Percentiles rank a stretch among this genome's conserved stretches.
Conservation (phyloP, 441 rosid species). For the Cnidoscolus chayamansa region DNA sequence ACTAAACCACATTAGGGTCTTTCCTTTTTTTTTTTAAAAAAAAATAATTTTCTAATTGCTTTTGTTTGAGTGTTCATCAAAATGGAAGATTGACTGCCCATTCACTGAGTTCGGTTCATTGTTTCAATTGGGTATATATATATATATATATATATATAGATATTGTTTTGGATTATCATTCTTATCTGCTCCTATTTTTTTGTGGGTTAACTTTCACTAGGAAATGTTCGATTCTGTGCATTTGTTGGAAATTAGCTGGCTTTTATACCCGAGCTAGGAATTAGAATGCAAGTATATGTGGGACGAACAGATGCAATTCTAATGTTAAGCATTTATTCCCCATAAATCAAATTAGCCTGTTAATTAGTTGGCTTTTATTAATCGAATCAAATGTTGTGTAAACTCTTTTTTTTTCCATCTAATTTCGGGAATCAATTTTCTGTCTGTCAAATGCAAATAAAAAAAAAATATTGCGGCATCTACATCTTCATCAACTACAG, state of each 20-base stretch:
- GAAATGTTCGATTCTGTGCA: constrained; percentile 6
- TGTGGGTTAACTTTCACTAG: neutral
- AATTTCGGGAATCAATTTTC: neutral
- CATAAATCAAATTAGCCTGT: neutral
- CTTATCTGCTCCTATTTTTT: neutral
- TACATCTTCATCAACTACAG: neutral
- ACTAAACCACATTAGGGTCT: neutral
- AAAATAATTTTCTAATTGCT: neutral
- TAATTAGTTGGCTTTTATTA: neutral
- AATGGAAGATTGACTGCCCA: constrained; percentile 22
- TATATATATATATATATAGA: too few relatives aligned
- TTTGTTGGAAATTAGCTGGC: neutral
- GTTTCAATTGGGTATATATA: constrained; percentile 10
- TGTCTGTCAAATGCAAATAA: neutral
- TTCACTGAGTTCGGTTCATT: constrained; percentile 7
- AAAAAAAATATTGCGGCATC: neutral
- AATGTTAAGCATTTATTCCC: neutral
- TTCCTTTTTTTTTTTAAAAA: neutral
- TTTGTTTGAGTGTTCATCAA: constrained; percentile 15
- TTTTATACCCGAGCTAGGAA: neutral
- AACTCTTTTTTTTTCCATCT: neutral
- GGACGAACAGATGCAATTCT: neutral
- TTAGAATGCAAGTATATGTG: neutral
- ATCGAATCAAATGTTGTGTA: neutral
- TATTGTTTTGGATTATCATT: neutral